These are phyloP conservation scores for Pythium brachiatum DNA, from an alignment of 352 stramenopile species.

Conservation along the genomic window DNA sequence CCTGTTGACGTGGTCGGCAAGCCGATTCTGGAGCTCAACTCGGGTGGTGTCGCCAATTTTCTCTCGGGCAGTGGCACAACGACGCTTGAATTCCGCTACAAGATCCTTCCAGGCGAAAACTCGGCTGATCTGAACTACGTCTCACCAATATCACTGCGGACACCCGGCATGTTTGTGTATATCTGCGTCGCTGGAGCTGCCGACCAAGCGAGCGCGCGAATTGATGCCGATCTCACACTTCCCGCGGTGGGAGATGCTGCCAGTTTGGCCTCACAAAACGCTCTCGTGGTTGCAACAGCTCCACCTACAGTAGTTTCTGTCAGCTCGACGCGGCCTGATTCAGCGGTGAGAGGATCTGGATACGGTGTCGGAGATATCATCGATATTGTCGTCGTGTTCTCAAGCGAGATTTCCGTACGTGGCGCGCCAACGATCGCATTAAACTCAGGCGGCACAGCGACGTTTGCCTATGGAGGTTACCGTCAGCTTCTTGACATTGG, in stretches of 20 bases:
- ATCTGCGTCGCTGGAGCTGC: constrained; percentile 15
- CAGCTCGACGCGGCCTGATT: constrained; percentile 40
- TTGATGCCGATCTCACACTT: constrained; percentile 43
- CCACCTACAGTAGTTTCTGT: constrained; percentile 40
- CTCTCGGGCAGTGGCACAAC: constrained; percentile 43
- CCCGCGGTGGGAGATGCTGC: constrained; percentile 19
- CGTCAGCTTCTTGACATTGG: constrained; percentile 70
- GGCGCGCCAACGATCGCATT: constrained; percentile 43
- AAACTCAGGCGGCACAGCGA: constrained; percentile 47
- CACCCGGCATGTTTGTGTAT: constrained; percentile 15
- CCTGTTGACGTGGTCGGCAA: constrained; percentile 47
- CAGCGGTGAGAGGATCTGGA: constrained; percentile 23
- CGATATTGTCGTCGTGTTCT: constrained; percentile 65
- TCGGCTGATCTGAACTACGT: constrained; percentile 51
- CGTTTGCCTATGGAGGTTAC: constrained; percentile 48
- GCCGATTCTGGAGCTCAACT: constrained; percentile 68
- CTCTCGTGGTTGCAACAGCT: constrained; percentile 42
- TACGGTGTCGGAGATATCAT: constrained; percentile 75
- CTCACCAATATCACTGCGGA: constrained; percentile 40
- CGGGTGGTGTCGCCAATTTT: constrained; percentile 50
- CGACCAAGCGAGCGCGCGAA: neutral
- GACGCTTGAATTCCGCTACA: constrained; percentile 65
- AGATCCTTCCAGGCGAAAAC: constrained; percentile 42
- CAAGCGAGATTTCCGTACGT: constrained; percentile 45
- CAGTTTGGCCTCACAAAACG: constrained; percentile 35